phyloP scores from a whole-genome alignment of 2,329 filamentous ascomycete species.

The Cadophora luteo-olivacea region DNA sequence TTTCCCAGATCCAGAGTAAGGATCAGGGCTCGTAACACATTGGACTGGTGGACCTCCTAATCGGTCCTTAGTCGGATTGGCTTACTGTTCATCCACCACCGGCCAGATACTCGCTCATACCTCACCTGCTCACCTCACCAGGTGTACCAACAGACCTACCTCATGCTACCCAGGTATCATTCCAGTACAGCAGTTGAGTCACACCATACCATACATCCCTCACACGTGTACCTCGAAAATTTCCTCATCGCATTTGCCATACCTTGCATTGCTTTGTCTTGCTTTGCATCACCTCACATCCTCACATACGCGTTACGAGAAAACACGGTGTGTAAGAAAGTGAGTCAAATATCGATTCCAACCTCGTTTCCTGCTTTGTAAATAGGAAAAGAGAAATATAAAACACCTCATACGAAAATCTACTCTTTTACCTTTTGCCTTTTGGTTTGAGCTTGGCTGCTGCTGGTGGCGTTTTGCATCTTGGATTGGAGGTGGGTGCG shows the following conservation, averaged over 20 bases:
- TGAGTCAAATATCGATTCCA: slow-evolving; percentile 17
- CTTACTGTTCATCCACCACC: neutral
- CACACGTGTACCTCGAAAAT: slow-evolving; percentile 39
- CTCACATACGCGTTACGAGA: too few relatives aligned
- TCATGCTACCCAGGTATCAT: too few relatives aligned
- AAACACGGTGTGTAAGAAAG: slow-evolving; percentile 1
- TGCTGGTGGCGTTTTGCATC: slow-evolving; percentile 8
- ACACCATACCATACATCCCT: slow-evolving; percentile 20
- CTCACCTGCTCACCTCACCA: neutral
- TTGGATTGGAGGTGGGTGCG: neutral
- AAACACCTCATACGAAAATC: slow-evolving; percentile 26
- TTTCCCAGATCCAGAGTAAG: neutral
- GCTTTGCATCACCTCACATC: neutral
- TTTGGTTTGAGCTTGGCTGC: neutral
- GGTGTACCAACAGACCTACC: too few relatives aligned
- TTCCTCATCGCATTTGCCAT: slow-evolving; percentile 29
- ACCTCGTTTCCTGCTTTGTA: neutral
- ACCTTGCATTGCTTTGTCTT: neutral
- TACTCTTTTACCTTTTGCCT: neutral
- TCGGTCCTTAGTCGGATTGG: slow-evolving; percentile 6
- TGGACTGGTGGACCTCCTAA: slow-evolving; percentile 10
- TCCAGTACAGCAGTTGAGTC: neutral
- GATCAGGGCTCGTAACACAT: neutral
- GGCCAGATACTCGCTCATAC: neutral
- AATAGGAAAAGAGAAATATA: neutral